Percentiles rank a stretch among this genome's conserved stretches.
phyloP scores from a whole-genome alignment of 192 early-diverging fungal genomes.

The Phlyctochytrium arcticum region DNA sequence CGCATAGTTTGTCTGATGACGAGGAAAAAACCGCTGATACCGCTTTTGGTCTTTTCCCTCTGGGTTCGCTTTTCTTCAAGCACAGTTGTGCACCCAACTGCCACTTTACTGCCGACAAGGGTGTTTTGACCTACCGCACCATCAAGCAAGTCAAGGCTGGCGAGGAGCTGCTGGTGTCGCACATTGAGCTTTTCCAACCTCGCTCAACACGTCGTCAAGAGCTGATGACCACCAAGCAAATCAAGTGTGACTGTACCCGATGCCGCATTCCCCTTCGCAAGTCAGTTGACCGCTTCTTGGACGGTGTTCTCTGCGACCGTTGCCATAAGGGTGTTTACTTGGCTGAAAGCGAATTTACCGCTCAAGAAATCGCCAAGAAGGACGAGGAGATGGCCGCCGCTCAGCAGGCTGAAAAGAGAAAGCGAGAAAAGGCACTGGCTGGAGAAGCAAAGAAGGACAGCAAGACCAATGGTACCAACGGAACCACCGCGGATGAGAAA shows the following conservation, averaged over 20 bases:
- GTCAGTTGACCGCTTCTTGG: conserved; percentile 66
- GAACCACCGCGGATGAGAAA: conserved; percentile 38
- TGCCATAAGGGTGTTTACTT: conserved; percentile 41
- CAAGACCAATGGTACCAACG: neutral
- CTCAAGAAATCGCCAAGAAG: conserved; percentile 21
- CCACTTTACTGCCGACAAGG: conserved; percentile 54
- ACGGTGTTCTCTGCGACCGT: conserved; percentile 59
- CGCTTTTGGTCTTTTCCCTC: conserved; percentile 61
- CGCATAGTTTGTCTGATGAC: conserved; percentile 50
- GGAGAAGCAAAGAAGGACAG: neutral
- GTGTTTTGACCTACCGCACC: conserved; percentile 57
- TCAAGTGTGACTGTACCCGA: conserved; percentile 71
- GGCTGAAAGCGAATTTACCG: conserved; percentile 6
- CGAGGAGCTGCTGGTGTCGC: conserved; percentile 60
- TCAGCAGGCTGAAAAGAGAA: neutral
- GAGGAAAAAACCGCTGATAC: conserved; percentile 41
- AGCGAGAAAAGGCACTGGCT: neutral
- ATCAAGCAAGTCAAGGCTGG: conserved; percentile 51
- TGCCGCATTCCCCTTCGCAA: conserved; percentile 59
- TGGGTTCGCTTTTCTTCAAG: conserved; percentile 49
- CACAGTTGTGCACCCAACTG: conserved; percentile 73
- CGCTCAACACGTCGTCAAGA: conserved; percentile 67
- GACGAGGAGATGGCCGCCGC: conserved; percentile 14
- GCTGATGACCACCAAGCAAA: conserved; percentile 60
- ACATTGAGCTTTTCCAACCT: conserved; percentile 65